A percentile compares a stretch with the other conserved stretches of the same genome.
Evolutionary conservation across 768 basidiomycete species (phyloP).

Genomic region (Ramaria rubella): DNA sequence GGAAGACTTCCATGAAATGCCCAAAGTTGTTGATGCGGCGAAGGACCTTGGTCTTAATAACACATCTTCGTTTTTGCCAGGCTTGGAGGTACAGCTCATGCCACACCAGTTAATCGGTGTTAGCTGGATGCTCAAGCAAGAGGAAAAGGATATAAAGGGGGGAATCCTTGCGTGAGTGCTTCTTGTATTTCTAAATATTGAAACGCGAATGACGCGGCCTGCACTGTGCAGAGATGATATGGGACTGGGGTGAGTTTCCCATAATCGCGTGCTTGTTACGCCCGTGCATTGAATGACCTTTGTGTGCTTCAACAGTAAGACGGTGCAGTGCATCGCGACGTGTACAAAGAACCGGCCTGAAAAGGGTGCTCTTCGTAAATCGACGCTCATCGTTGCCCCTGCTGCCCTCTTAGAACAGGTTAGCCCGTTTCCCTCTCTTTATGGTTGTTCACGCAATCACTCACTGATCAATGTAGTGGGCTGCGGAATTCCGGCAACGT

Average conservation of each 20-base stretch:
- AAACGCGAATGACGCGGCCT: neutral
- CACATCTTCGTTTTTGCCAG: constrained; percentile 52
- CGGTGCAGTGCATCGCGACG: constrained; percentile 74
- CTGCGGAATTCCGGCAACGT: constrained; percentile 65
- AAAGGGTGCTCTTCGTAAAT: constrained; percentile 30
- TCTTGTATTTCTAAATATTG: neutral
- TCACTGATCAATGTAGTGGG: constrained; percentile 42
- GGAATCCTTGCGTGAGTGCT: constrained; percentile 54
- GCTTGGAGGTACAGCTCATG: constrained; percentile 62
- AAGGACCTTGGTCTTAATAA: constrained; percentile 29
- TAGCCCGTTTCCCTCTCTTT: constrained; percentile 9
- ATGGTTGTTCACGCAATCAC: neutral
- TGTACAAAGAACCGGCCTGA: constrained; percentile 61
- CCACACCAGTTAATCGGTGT: constrained; percentile 76
- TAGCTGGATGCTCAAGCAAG: constrained; percentile 70
- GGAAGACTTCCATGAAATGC: constrained; percentile 23
- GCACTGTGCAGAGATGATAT: constrained; percentile 50
- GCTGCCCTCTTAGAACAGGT: constrained; percentile 70
- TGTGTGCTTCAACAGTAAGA: constrained; percentile 37
- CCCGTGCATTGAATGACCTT: neutral
- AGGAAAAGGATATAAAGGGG: constrained; percentile 40
- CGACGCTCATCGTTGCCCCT: constrained; percentile 71
- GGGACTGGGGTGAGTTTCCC: constrained; percentile 43
- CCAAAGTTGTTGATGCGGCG: constrained; percentile 27
- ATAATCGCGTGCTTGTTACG: neutral